phyloP scores from a whole-genome alignment of 179 eudicot genomes.

The Silene coronaria region DNA sequence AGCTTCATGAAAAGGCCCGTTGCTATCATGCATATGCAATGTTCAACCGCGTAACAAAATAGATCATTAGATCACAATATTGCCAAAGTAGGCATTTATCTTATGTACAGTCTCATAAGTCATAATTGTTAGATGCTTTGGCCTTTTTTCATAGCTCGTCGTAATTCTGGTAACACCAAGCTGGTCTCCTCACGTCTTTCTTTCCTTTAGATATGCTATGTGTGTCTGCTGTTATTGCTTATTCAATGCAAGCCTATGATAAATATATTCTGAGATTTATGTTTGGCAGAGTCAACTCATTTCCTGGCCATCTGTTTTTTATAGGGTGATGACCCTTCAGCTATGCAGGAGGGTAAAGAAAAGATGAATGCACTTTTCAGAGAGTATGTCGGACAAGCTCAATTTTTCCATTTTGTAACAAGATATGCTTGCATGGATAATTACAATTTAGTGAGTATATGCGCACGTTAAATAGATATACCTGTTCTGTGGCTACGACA shows the following conservation, averaged over 20 bases:
- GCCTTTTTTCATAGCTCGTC: background rate
- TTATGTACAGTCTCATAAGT: background rate
- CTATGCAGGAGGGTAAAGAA: conserved; percentile 62
- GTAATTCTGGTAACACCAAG: background rate
- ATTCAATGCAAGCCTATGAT: background rate
- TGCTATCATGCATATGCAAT: background rate
- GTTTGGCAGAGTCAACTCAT: background rate
- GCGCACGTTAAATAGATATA: background rate
- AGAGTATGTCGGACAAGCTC: conserved; percentile 47
- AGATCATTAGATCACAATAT: background rate
- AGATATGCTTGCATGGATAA: conserved; percentile 1
- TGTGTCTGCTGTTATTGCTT: background rate
- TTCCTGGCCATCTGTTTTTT: conserved; percentile 16
- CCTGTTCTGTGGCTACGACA: background rate
- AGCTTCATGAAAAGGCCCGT: background rate
- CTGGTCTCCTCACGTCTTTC: background rate
- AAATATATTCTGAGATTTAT: background rate
- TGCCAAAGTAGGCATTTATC: background rate
- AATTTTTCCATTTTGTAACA: background rate
- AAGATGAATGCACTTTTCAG: conserved; percentile 57
- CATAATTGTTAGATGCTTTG: background rate
- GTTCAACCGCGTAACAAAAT: background rate
- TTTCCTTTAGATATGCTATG: background rate
- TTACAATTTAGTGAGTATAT: background rate
- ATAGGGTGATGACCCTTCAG: conserved; percentile 69